Conservation (phyloP, 257 asterid genomes). For the Agastache rugosa region DNA sequence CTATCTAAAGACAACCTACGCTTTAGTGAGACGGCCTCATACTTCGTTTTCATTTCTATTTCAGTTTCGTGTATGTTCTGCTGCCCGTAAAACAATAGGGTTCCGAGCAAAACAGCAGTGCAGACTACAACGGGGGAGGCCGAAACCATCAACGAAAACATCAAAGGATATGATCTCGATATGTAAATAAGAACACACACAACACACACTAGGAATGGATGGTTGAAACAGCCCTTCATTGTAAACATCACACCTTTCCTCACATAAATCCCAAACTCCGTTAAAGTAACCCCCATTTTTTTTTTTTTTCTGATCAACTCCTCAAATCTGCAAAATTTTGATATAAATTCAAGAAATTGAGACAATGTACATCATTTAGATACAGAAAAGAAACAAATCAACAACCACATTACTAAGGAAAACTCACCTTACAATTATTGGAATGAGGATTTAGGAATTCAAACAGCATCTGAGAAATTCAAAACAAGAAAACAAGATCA, state of each 20-base stretch:
- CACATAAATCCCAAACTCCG: conserved; percentile 57
- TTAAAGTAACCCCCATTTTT: conserved; percentile 47
- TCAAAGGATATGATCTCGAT: conserved; percentile 64
- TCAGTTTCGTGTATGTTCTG: conserved; percentile 61
- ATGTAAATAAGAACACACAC: conserved; percentile 57
- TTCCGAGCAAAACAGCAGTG: conserved; percentile 85
- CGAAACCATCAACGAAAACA: conserved; percentile 73
- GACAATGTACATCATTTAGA: conserved; percentile 25
- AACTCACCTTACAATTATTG: conserved; percentile 38
- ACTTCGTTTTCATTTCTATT: conserved; percentile 48
- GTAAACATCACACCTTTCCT: conserved; percentile 58
- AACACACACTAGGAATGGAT: conserved; percentile 69
- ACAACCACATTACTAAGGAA: conserved; percentile 20
- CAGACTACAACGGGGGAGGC: conserved; percentile 80
- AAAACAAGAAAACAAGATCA: conserved; percentile 21
- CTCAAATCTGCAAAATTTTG: conserved; percentile 45
- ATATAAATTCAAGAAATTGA: conserved; percentile 38
- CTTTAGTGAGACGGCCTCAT: conserved; percentile 40
- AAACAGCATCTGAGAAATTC: conserved; percentile 41
- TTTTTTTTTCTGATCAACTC: conserved; percentile 34
- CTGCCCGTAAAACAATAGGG: conserved; percentile 79
- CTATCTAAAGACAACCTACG: conserved; percentile 44
- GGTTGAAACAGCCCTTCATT: conserved; percentile 53
- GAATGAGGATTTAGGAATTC: conserved; percentile 26
- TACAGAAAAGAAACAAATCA: conserved; percentile 35